phyloP scores from a whole-genome alignment of 2,329 filamentous ascomycete species.

The Pseudocercospora fuligena region DNA sequence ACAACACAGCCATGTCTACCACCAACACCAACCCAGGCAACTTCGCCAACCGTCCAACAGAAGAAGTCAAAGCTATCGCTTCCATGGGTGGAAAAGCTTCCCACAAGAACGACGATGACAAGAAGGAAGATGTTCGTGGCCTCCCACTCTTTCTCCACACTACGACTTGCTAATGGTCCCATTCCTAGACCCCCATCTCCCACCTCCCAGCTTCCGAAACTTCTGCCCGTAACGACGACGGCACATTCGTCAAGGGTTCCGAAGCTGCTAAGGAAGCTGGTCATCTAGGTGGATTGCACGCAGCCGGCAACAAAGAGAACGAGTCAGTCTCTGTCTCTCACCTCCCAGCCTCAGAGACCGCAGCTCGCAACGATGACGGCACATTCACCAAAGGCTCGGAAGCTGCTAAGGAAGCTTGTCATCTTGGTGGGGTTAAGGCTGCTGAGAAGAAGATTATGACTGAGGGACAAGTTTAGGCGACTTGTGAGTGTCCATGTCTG shows the following conservation, averaged over 20 bases:
- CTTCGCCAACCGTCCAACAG: conserved; percentile 58
- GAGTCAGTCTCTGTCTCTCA: conserved; percentile 16
- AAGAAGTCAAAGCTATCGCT: conserved; percentile 55
- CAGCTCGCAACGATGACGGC: conserved; percentile 39
- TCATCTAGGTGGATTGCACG: conserved; percentile 31
- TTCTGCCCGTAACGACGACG: conserved; percentile 35
- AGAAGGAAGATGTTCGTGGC: neutral
- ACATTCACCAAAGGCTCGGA: conserved; percentile 37
- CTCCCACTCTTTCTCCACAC: neutral
- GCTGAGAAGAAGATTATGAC: conserved; percentile 10
- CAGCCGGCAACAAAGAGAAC: conserved; percentile 18
- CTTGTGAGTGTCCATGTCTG: no score
- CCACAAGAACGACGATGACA: conserved; percentile 21
- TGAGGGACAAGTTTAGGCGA: no score
- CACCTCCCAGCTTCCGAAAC: neutral
- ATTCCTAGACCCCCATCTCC: neutral
- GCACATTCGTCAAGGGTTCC: conserved; percentile 32
- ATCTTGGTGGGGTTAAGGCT: conserved; percentile 31
- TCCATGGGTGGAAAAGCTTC: conserved; percentile 54
- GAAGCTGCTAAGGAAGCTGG: conserved; percentile 32
- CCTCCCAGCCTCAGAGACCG: conserved; percentile 36
- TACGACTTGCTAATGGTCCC: neutral
- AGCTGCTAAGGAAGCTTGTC: conserved; percentile 37
- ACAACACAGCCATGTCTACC: neutral
- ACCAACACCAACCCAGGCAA: conserved; percentile 53